These are phyloP conservation scores for Zalaria obscura DNA, from an alignment of 2,329 filamentous ascomycete genomes.

Conservation along the genomic window DNA sequence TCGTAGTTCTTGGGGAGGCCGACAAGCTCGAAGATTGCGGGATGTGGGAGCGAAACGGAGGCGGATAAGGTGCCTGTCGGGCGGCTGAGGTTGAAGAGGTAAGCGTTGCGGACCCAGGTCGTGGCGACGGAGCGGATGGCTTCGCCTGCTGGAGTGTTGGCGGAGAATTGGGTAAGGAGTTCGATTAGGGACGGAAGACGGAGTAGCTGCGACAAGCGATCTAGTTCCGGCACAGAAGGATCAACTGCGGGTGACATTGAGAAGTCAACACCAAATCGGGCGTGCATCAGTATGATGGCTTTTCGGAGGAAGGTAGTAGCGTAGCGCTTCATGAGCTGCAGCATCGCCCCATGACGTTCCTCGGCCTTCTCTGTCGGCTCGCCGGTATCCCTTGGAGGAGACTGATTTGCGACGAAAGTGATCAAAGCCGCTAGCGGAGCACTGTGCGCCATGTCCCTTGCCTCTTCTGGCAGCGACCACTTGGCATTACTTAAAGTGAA, in stretches of 20 bases:
- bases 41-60: constrained; percentile 53
- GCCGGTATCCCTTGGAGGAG: too few species aligned
- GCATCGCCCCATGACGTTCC: neutral
- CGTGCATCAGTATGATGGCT: constrained; percentile 65
- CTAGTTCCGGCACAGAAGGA: constrained; percentile 44
- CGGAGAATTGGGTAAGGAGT: constrained; percentile 49
- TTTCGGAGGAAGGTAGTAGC: constrained; percentile 86
- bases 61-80: constrained; percentile 14
- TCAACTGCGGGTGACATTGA: constrained; percentile 41
- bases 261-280: constrained; percentile 80
- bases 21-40: constrained; percentile 84
- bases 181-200: constrained; percentile 66
- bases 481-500: constrained; percentile 20
- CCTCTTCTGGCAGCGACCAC: too few species aligned
- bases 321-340: constrained; percentile 46
- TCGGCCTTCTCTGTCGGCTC: too few species aligned
- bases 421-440: too few species aligned
- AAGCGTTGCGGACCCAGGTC: constrained; percentile 59
- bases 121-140: constrained; percentile 36
- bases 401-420: too few species aligned
- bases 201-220: constrained; percentile 63
- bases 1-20: constrained; percentile 88
- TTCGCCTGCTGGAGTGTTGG: constrained; percentile 22
- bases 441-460: too few species aligned
- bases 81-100: constrained; percentile 14